Base-by-base conservation (phyloP, 2,329 filamentous ascomycete genomes). In the Zelopaecilomyces penicillatus region DNA sequence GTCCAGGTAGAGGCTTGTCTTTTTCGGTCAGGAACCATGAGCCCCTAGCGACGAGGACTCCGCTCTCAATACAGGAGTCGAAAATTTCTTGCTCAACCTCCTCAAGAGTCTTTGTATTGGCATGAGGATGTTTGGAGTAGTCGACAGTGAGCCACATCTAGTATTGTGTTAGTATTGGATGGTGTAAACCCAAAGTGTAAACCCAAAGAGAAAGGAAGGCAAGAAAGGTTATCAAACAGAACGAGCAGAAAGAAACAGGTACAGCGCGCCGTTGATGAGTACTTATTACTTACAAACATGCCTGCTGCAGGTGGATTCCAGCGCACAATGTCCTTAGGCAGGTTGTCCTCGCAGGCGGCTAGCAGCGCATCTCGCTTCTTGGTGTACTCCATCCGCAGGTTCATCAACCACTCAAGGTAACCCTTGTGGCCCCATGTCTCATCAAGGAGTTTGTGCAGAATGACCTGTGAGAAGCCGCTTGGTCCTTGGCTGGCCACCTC, bases 351-450 rank as follows among this genome's bases (percentile, higher is more conserved):
- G 60, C 89, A 96, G 0, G 90, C 88, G 6, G 75, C 73, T 5
- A 95, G 70, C 46, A 98, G 78, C 28, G 79, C 75, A 59, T 97
- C 77, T 45, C 93, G 73, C 48, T 91, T 79, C 52, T 72, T 70
- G 1, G 90, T 93, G 61, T 98, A 98, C 64, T 89, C 80, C 56
- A 80, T 64, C 39, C 89, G 78, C 56, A 97, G 69, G 60, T 87
- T 76, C 60, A 93, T 85, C 51, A 98, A 68, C 93, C 93, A 98
- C 57, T 83, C 75, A 27, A 98, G 66, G 60, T 94, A 98, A 2
- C 90, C 90, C 36, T 79, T 75, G 58, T 98, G 93, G 27, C 91
- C 93, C 93, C 93, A 98, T 41, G 83, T 81, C 65, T 95, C 88
- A 52, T 98, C 93, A 2, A 98, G 73, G 26, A 98, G 72, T 67